Conservation (phyloP, 2,329 filamentous ascomycete genomes). For the Hymenoscyphus occultus region DNA sequence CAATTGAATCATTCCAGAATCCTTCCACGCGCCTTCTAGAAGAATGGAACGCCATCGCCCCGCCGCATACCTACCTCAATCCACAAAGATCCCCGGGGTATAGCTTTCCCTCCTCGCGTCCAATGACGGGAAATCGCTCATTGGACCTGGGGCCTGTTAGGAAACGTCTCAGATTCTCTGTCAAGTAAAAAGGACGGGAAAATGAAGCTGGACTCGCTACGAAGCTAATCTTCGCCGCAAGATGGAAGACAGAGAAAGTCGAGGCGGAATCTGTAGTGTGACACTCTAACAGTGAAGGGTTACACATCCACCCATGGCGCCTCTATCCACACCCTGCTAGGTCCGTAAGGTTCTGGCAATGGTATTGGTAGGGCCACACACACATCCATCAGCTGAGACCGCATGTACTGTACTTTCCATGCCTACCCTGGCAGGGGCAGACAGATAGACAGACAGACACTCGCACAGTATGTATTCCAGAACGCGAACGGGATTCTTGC, state of each 20-base stretch:
- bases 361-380: too few species aligned
- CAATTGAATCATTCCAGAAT: background rate
- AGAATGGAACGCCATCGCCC: background rate
- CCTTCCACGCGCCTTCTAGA: conserved; percentile 9
- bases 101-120: too few species aligned
- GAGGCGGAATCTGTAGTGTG: background rate
- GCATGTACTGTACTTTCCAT: too few species aligned
- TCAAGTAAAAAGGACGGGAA: background rate
- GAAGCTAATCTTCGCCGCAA: background rate
- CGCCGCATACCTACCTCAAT: background rate
- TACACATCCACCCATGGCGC: background rate
- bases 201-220: background rate
- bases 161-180: background rate
- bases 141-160: too few species aligned
- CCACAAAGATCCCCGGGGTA: too few species aligned
- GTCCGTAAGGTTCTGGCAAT: too few species aligned
- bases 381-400: background rate
- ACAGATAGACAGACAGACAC: too few species aligned
- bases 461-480: background rate
- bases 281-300: background rate
- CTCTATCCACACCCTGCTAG: too few species aligned
- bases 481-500: background rate
- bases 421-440: too few species aligned
- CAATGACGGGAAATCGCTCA: too few species aligned
- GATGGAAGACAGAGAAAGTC: background rate